phyloP scores from a whole-genome alignment of 768 basidiomycete species.

The Lentinula sp. region DNA sequence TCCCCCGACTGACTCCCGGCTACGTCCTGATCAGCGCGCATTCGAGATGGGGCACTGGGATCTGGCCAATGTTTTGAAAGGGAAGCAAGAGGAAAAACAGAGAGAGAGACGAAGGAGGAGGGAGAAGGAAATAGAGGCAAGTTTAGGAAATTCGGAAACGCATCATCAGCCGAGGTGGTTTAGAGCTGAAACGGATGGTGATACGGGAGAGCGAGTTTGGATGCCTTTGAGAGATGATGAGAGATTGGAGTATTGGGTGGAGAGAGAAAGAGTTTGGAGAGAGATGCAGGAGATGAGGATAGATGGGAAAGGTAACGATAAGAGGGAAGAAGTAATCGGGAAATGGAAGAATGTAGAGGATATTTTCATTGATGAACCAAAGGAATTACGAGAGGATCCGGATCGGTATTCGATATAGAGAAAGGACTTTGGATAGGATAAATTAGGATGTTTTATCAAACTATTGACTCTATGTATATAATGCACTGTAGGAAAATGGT shows the following conservation, averaged over 20 bases:
- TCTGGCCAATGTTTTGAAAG: conserved; percentile 74
- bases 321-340: background rate
- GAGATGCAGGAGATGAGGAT: conserved; percentile 25
- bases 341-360: conserved; percentile 67
- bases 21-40: conserved; percentile 90
- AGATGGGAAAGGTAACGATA: background rate
- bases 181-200: conserved; percentile 69
- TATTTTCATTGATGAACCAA: conserved; percentile 74
- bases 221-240: conserved; percentile 40
- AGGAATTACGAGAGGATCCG: conserved; percentile 13
- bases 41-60: conserved; percentile 89
- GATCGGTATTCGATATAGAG: no score
- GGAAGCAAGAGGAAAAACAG: conserved; percentile 80
- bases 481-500: no score
- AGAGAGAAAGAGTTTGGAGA: conserved; percentile 62
- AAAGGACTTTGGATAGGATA: no score
- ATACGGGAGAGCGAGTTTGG: conserved; percentile 91
- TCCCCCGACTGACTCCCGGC: conserved; percentile 86
- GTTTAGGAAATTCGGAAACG: background rate
- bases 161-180: conserved; percentile 81
- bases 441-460: no score
- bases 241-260: conserved; percentile 76
- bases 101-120: conserved; percentile 62
- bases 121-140: conserved; percentile 62
- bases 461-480: no score